Conservation (phyloP, 2,329 filamentous ascomycete genomes). For the Trichophyton mentagrophytes region DNA sequence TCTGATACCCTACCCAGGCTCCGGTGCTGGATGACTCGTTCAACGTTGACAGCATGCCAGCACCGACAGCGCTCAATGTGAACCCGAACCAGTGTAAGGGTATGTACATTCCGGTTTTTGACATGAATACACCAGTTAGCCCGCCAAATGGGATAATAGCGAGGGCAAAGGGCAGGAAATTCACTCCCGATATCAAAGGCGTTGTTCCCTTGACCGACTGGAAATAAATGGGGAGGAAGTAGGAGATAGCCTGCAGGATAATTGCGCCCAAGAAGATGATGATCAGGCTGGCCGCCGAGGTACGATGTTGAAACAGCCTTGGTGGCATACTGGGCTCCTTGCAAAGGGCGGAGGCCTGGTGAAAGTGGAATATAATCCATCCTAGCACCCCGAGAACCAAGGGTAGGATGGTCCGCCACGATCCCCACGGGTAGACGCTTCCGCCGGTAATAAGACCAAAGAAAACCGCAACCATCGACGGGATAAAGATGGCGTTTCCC, state of each 20-base stretch:
- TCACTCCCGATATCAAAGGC: constrained; percentile 5
- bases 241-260: constrained; percentile 1
- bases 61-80: constrained; percentile 28
- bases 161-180: constrained; percentile 10
- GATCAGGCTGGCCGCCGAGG: neutral
- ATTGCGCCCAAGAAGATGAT: constrained; percentile 1
- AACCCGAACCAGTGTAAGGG: constrained; percentile 27
- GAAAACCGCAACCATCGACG: constrained; percentile 3
- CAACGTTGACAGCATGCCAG: constrained; percentile 33
- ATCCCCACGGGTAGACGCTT: constrained; percentile 4
- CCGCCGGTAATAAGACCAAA: constrained; percentile 7
- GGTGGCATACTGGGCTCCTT: constrained; percentile 4
- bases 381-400: constrained; percentile 1
- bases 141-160: constrained; percentile 14
- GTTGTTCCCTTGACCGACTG: constrained; percentile 5
- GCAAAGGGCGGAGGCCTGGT: neutral
- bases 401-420: constrained; percentile 3
- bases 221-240: constrained; percentile 9
- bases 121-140: constrained; percentile 19
- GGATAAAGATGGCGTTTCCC: constrained; percentile 4
- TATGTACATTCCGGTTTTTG: constrained; percentile 20
- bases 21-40: constrained; percentile 25
- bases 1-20: constrained; percentile 33
- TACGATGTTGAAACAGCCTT: constrained; percentile 1
- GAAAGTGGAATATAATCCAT: neutral